Base-by-base conservation (phyloP, 257 asterid genomes). In the Solanum piurae region DNA sequence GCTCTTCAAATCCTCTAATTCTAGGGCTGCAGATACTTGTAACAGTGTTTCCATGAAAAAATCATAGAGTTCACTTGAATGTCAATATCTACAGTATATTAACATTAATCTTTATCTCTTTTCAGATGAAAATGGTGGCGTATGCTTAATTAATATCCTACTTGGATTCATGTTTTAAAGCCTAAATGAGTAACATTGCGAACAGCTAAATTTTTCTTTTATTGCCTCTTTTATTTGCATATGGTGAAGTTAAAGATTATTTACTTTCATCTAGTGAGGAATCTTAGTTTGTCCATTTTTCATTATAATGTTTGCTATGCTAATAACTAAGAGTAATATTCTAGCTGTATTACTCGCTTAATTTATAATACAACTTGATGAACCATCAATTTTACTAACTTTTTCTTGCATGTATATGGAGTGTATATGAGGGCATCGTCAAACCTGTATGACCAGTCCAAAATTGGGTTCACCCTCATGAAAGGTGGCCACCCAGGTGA, bases 391-490 rank as follows among this genome's bases (percentile, higher is more conserved):
- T 46, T 31, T 25, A 44, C 83, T 16, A 55, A 58, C 66, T 49
- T 74, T 36, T 79, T 60, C 46, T 62, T 18, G 42, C 69, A 87
- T 46, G 46, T 31, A 33, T 37, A 83, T 66, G 36, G 64, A 83
- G 64, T 36, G 42, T 55, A 86, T 69, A 83, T 72, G 46, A 42
- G 37, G 55, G 64, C 25, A 9, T 83, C 5, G 44, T 88, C 91
- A 25, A 3, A 95, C 99, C 98, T 95, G 94, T 95, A 96, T 27
- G 98, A 96, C 99, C 99, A 96, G 92, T 96, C 99, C 92, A 96
- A 91, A 55, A 96, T 94, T 89, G 99, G 99, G 89, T 96, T 96
- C 89, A 96, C 98, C 92, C 98, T 94, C 99, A 96, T 96, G 90
- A 96, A 96, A 91, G 98, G 93, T 29, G 99, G 98, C 98, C 98